Base-by-base conservation (phyloP, 257 asterid genomes). In the Primulina huaijiensis region DNA sequence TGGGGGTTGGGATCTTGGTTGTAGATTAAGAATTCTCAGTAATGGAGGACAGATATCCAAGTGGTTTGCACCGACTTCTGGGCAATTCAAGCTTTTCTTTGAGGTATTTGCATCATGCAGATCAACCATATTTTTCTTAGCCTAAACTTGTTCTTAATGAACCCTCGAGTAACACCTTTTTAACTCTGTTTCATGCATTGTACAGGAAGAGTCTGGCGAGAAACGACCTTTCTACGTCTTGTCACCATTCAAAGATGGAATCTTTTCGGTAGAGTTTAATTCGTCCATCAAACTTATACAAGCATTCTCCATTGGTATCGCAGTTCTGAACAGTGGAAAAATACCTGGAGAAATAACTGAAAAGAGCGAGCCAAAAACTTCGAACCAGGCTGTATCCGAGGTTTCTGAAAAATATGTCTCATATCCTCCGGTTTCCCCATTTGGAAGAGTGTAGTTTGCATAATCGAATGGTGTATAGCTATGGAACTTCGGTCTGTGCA, bases 1-100 rank as follows among this genome's bases (percentile, higher is more conserved):
- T 75, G 97, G 97, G 29, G 97, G 97, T 62, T 90, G 97, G 97
- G 97, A 90, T 82, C 60, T 90, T 14, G 97, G 97, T 43, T 90
- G 97, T 75, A 68, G 72, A 68, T 10, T 86, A 77, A 81, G 77
- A 76, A 75, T 85, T 65, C 82, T 90, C 69, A 34, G 77, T 61
- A 77, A 67, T 23, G 72, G 68, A 34, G 72, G 68, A 34, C 75
- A 64, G 69, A 25, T 25, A n/a, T 43, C 21, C 67, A 70, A 62
- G 74, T 72, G 59, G 40, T 75, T 74, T 50, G 65, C 68, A 71
- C 59, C 79, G 31, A 63, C 68, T 72, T 50, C 77, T 17, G 75
- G 69, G 61, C 73, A 67, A 70, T 75, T 83, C 74, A 85, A 84
- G 77, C 93, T 90, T 60, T 82, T 83, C 73, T 72, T 84, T 19